Base-by-base conservation (phyloP, 2,329 filamentous ascomycete species). In the Trichoderma gracile region DNA sequence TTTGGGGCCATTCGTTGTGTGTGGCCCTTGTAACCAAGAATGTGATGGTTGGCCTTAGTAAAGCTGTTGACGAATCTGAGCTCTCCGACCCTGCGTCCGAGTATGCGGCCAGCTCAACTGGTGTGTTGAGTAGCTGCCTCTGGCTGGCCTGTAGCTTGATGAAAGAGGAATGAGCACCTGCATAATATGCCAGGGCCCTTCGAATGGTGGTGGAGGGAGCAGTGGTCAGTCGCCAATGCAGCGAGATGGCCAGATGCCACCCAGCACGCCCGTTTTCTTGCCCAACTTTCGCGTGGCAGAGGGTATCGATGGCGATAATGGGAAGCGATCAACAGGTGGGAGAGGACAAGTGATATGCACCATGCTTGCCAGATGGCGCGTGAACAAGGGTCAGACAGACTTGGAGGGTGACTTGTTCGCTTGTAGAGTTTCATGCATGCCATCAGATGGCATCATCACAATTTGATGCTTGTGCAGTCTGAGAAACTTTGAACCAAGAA, bases 121-220 rank as follows among this genome's bases (percentile, higher is more conserved):
- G 57, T 61, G 57, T 53, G 7, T 38, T 43, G 56, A 49, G 55
- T 64, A 61, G 56, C 60, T 56, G 17, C 43, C 56, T 62, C 27
- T 62, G 64, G 66, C 49, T 59, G 55, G 55, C 33, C 33, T 38
- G 33, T 14, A 38, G 33, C 33, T 38, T 38, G 33, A 38, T 38
- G 33, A 67, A 60, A 19, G 45, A 30, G 49, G 57, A 50, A 56
- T 56, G 56, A 40, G 10, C 49, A 65, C 63, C 46, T 63, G 63
- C 59, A 63, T 63, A 30, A 59, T 46, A 67, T 58, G 60, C 64
- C 66, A 67, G 66, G 64, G 60, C 59, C 54, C 23, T 23, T 38
- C 49, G 49, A 59, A 59, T 38, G 45, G 30, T 63, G 27, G 52
- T 8, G 10, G 27, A 58, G 50, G 53, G 42, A 33, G 38, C 5